Base-by-base conservation (phyloP, 495 filamentous ascomycete species). In the Paragyromitra xinjiangensis region DNA sequence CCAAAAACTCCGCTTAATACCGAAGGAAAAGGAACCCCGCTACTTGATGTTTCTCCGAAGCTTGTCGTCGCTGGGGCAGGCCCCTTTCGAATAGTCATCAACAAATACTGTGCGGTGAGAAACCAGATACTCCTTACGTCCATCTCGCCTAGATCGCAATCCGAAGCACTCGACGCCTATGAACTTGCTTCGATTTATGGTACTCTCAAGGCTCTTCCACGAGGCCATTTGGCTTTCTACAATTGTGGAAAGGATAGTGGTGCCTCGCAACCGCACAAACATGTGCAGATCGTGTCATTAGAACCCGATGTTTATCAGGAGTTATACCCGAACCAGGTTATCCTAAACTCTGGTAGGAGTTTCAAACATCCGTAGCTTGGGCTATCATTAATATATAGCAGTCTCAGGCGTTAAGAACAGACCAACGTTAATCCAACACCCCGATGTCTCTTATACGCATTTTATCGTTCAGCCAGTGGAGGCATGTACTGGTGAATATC, bases 241-340 rank as follows among this genome's bases (percentile, higher is more conserved):
- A 76, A 76, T 48, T 76, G 73, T 7, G 68, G 73, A 19, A 56
- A n/a, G 39, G 68, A 64, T 9, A 72, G 73, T 19, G 73, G 73
- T 14, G 73, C 73, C 6, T 76, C 73, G 19, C 73, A 76, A 29
- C 73, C 67, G 14, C 73, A 76, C 16, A 76, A 76, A 3, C 73
- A 76, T n/a, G 68, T 72, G 6, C 73, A 76, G 16, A 29, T 76
- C 14, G 68, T 72, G 0, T n/a, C 44, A 1, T 44, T 76, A 7
- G 73, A 11, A 9, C 19, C 8, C 7, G 34, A 11, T 7, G 56
- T 55, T 6, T 71, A 44, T 7, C 8, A 37, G 3, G 39, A 50
- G 1, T 12, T 75, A 11, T 75, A 55, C 24, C 73, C 73, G 7
- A n/a, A 44, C 22, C 3, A 19, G 6, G 16, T 64, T 6, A 42